Conservation (phyloP, 2,329 filamentous ascomycete genomes). For the Botrytis deweyae region DNA sequence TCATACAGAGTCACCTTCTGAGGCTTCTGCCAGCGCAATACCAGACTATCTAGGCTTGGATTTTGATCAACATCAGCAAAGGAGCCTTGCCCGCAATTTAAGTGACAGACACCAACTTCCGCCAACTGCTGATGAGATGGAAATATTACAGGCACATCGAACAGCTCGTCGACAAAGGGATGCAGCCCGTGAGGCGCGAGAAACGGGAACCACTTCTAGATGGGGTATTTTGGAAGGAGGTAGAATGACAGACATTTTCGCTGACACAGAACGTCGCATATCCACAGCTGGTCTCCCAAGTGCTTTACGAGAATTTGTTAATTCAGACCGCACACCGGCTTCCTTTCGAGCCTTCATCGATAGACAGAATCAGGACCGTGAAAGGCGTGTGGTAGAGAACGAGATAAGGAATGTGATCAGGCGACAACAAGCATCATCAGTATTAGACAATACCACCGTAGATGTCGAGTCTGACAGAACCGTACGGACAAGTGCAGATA, state of each 20-base stretch:
- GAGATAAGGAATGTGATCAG: conserved; percentile 27
- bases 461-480: conserved; percentile 26
- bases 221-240: conserved; percentile 27
- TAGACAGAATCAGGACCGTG: conserved; percentile 40
- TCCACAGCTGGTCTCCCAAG: conserved; percentile 32
- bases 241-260: conserved; percentile 23
- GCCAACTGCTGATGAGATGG: conserved; percentile 53
- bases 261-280: conserved; percentile 29
- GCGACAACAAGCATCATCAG: conserved; percentile 31
- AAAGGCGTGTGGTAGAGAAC: conserved; percentile 32
- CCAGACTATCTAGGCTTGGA: conserved; percentile 37
- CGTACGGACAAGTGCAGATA: conserved; percentile 28
- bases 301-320: conserved; percentile 38
- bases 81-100: conserved; percentile 32
- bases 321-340: conserved; percentile 34
- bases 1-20: conserved; percentile 30
- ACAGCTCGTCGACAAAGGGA: conserved; percentile 49
- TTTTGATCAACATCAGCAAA: conserved; percentile 34
- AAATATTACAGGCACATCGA: conserved; percentile 57
- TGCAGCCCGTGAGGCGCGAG: conserved; percentile 29
- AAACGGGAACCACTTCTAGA: conserved; percentile 26
- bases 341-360: conserved; percentile 39
- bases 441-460: conserved; percentile 31
- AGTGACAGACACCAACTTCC: conserved; percentile 51
- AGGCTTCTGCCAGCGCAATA: conserved; percentile 30